Evolutionary conservation across 176 grass and related monocot genomes (phyloP), one percentile per base, ranked within the genome.

Genomic region (Cenchrus fungigraminus): DNA sequence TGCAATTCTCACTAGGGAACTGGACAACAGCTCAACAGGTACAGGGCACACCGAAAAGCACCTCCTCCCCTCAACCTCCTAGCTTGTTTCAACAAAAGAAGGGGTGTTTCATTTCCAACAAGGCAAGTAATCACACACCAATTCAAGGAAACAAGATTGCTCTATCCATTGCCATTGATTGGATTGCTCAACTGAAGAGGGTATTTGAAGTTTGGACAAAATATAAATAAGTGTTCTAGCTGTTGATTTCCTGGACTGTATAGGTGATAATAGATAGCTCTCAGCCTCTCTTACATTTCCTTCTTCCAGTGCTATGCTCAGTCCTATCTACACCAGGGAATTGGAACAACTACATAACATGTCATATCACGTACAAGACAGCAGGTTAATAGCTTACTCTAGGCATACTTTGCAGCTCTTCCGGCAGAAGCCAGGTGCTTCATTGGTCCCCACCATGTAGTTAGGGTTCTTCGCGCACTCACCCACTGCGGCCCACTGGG

Each of bases 391-490:
- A 60, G 57, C 79, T 91, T 95, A 98, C 87, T 89, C 54, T 2
- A 68, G 61, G 50, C 93, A 98, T 9, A 92, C 79, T 57, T 79
- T 91, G 83, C 95, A 98, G 55, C 95, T 98, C 85, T 95, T 95
- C 77, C 83, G 83, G 85, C 95, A 95, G 83, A 88, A 98, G 14
- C 93, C 93, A 92, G 81, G 92, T 49, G 91, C 87, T 77, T 87
- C 91, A 42, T 92, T 95, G 82, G 80, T 91, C 37, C 93, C 93
- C 34, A 93, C 73, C 95, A 98, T 98, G 79, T 98, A 98, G 71
- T 69, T 77, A 34, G 93, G 95, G 82, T 95, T 98, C 86, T 98
- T 98, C 74, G 84, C 78, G 22, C 96, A 98, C 82, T 98, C 96
- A 31, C 96, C 96, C 20, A 87, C 87, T 5, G 91, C 85, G 50